Conservation (phyloP, 2,329 filamentous ascomycete genomes). For the Diaporthe humulicola region DNA sequence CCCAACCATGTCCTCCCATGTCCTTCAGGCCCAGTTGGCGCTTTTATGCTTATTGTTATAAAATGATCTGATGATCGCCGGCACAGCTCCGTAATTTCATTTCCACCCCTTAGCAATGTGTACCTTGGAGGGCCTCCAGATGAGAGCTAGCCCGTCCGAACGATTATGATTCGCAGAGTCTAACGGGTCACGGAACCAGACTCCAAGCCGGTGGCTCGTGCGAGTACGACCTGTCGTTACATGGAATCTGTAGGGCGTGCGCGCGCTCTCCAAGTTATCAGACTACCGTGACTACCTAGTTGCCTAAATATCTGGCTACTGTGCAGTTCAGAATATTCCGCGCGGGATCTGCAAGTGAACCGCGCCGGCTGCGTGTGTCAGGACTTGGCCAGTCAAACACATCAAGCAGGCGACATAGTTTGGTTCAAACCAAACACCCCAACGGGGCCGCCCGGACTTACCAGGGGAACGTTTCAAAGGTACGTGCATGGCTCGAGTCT, state of each 20-base stretch:
- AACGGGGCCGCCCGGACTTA: not conserved
- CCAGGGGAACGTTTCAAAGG: slow-evolving; percentile 19
- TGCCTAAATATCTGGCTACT: not conserved
- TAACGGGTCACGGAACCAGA: slow-evolving; percentile 4
- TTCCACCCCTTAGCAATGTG: not conserved
- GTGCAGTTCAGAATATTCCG: not conserved
- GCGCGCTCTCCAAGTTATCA: not conserved
- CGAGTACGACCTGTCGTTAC: slow-evolving; percentile 18
- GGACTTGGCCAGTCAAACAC: not conserved
- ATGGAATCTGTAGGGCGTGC: slow-evolving; percentile 1
- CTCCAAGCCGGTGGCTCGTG: not conserved
- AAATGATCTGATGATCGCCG: slow-evolving; percentile 23
- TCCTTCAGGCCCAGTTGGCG: not conserved
- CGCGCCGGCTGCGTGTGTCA: not conserved
- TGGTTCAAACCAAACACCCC: slow-evolving; percentile 11
- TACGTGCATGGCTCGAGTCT: slow-evolving; percentile 22
- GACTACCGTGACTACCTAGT: too few species aligned
- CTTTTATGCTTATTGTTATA: slow-evolving; percentile 25
- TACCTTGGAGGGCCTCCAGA: not conserved
- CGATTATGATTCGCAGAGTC: not conserved
- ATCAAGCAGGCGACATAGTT: not conserved
- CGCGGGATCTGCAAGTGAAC: not conserved
- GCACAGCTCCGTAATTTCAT: slow-evolving; percentile 5
- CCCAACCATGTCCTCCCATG: slow-evolving; percentile 6
- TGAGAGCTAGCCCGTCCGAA: not conserved